phyloP scores from a whole-genome alignment of 2,329 filamentous ascomycete species.

The Capronia coronata region DNA sequence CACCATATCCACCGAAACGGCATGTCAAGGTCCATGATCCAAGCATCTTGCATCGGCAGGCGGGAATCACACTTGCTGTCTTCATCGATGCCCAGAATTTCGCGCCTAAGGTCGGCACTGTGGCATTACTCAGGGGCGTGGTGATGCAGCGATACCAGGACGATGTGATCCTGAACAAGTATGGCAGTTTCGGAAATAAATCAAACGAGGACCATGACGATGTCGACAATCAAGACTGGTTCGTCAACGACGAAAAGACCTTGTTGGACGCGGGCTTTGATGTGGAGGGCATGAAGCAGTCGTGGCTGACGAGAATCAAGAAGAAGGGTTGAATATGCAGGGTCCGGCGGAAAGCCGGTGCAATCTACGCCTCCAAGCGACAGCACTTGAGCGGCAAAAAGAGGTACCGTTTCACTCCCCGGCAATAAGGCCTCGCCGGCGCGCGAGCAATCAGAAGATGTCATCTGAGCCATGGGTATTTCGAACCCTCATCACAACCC shows the following conservation, averaged over 20 bases:
- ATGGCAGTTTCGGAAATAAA: conserved; percentile 17
- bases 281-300: conserved; percentile 21
- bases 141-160: conserved; percentile 30
- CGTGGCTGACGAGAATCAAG: conserved; percentile 23
- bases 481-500: too few species aligned
- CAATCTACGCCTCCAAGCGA: background rate
- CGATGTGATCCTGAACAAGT: conserved; percentile 31
- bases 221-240: conserved; percentile 25
- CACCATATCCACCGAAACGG: conserved; percentile 30
- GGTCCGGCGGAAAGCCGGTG: background rate
- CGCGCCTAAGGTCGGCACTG: conserved; percentile 28
- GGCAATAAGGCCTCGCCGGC: too few species aligned
- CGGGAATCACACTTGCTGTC: conserved; percentile 29
- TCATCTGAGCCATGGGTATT: too few species aligned
- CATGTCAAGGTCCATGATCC: conserved; percentile 31
- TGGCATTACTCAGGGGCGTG: conserved; percentile 30
- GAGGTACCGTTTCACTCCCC: too few species aligned
- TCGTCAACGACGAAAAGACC: conserved; percentile 21
- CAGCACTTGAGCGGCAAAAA: too few species aligned
- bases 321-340: conserved; percentile 1
- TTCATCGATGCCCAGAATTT: conserved; percentile 31
- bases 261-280: conserved; percentile 23
- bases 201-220: background rate
- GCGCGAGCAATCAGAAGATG: too few species aligned
- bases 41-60: conserved; percentile 19